Conservation (phyloP, 2,329 filamentous ascomycete species). For the Orbilia blumenaviensis region DNA sequence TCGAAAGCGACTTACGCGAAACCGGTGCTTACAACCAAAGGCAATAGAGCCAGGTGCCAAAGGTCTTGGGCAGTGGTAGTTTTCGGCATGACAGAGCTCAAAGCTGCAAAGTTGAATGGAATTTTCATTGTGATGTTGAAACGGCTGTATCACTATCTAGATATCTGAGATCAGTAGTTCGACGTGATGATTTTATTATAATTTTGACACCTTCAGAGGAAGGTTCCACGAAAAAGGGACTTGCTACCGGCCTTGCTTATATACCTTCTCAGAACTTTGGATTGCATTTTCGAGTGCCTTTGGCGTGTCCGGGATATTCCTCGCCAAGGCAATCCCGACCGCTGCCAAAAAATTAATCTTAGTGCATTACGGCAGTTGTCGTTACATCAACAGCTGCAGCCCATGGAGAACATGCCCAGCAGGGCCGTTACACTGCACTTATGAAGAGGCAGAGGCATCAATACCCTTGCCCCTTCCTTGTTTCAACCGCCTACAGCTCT, state of each 20-base stretch:
- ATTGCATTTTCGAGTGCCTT: not conserved
- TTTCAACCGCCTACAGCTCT: not conserved
- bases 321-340: not conserved
- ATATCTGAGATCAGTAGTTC: no score
- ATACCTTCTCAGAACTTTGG: not conserved
- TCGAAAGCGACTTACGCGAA: constrained; percentile 13
- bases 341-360: no score
- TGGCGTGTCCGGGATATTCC: not conserved
- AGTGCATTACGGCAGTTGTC: not conserved
- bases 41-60: constrained; percentile 2
- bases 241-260: not conserved
- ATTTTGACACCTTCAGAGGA: no score
- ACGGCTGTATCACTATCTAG: not conserved
- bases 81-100: not conserved
- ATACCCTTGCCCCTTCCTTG: no score
- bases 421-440: no score
- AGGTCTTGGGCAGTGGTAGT: not conserved
- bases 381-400: no score
- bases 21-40: constrained; percentile 1
- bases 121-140: not conserved
- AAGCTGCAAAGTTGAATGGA: not conserved
- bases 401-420: no score
- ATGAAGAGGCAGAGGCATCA: no score
- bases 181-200: no score
- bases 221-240: not conserved